phyloP scores from a whole-genome alignment of 345 rosid genomes.

The Diplotaxis tenuifolia region DNA sequence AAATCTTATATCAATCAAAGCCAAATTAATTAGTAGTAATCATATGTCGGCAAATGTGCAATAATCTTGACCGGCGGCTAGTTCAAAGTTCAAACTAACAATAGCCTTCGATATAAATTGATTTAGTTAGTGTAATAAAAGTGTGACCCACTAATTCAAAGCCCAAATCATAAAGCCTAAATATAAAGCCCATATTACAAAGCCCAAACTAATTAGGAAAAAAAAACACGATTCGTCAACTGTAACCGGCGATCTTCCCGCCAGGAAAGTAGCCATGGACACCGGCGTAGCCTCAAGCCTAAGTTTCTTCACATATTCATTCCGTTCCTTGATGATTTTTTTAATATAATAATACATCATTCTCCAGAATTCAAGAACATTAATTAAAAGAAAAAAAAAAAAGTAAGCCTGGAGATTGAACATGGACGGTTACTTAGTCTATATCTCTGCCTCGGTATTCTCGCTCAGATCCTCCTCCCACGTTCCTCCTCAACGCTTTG shows the following conservation, averaged over 20 bases:
- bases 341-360: background rate
- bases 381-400: background rate
- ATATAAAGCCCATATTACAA: background rate
- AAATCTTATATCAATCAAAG: background rate
- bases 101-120: background rate
- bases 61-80: background rate
- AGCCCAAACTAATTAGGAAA: background rate
- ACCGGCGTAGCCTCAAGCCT: conserved; percentile 20
- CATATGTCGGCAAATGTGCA: background rate
- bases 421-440: conserved; percentile 35
- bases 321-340: background rate
- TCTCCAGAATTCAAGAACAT: conserved; percentile 16
- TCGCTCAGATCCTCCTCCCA: conserved; percentile 35
- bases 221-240: background rate
- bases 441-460: conserved; percentile 27
- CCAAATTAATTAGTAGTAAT: background rate
- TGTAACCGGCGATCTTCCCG: conserved; percentile 29
- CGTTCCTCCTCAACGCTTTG: conserved; percentile 45
- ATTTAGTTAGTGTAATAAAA: background rate
- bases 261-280: conserved; percentile 35
- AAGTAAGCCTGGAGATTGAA: conserved; percentile 21
- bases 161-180: background rate
- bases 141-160: background rate
- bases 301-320: background rate
- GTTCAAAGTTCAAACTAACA: background rate